Evolutionary conservation across 2,329 filamentous ascomycete species (phyloP).

Genomic region (Pyricularia sp.): DNA sequence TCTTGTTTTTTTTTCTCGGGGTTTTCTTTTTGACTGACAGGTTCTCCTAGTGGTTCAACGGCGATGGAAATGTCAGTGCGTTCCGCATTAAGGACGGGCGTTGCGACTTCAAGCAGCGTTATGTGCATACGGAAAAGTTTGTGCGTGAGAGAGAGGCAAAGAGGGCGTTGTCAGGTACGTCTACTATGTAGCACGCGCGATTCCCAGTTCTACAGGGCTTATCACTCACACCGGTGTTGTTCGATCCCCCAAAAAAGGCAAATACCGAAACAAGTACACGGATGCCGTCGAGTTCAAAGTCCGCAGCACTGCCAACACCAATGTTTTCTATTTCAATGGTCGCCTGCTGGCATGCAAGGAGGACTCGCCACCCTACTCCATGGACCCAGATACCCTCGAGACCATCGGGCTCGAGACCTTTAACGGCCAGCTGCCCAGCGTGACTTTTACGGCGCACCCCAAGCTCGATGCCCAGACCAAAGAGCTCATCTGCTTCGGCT

Average conservation of each 20-base stretch:
- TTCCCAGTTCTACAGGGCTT: conserved; percentile 20
- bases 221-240: conserved; percentile 14
- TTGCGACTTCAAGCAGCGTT: conserved; percentile 19
- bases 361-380: conserved; percentile 19
- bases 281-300: conserved; percentile 17
- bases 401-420: conserved; percentile 22
- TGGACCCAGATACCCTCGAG: conserved; percentile 22
- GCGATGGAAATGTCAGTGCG: conserved; percentile 23
- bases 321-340: conserved; percentile 29
- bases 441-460: conserved; percentile 24
- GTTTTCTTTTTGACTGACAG: background rate
- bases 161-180: conserved; percentile 17
- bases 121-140: conserved; percentile 18
- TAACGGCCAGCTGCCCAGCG: conserved; percentile 19
- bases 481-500: conserved; percentile 23
- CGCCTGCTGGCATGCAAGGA: conserved; percentile 32
- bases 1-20: background rate
- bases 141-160: conserved; percentile 14
- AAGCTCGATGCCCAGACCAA: conserved; percentile 19
- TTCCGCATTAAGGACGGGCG: conserved; percentile 18
- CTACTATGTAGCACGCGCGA: conserved; percentile 5
- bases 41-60: conserved; percentile 12
- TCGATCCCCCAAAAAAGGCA: background rate
- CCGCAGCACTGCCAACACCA: conserved; percentile 29
- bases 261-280: conserved; percentile 9